These are phyloP conservation scores for Albifimbria verrucaria DNA, from an alignment of 2,329 filamentous ascomycete species.

Conservation along the genomic window DNA sequence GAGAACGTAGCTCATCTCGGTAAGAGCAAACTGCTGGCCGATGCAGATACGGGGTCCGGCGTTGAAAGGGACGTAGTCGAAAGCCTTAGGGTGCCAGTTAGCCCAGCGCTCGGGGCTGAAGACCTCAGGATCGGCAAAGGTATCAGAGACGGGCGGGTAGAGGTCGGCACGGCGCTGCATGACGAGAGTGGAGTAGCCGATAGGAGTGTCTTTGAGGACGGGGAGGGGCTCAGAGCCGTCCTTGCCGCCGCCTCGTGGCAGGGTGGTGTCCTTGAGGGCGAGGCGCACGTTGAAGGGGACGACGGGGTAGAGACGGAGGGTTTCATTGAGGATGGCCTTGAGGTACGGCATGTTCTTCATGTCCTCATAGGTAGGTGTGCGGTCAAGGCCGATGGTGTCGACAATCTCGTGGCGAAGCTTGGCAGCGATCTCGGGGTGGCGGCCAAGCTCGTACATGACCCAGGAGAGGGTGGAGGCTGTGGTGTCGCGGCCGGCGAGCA, in stretches of 20 bases:
- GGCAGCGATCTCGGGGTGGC: constrained; percentile 62
- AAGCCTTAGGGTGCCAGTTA: constrained; percentile 59
- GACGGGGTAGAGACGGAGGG: constrained; percentile 70
- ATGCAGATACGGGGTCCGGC: constrained; percentile 72
- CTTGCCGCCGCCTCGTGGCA: constrained; percentile 68
- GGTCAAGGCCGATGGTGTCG: constrained; percentile 58
- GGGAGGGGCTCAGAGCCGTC: constrained; percentile 61
- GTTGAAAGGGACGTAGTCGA: constrained; percentile 75
- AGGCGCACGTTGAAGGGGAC: constrained; percentile 78
- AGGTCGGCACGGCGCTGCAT: constrained; percentile 70
- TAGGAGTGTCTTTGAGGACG: constrained; percentile 60
- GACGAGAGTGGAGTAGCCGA: constrained; percentile 65
- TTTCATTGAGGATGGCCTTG: constrained; percentile 70
- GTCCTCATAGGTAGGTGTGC: constrained; percentile 69
- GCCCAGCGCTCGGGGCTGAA: constrained; percentile 69
- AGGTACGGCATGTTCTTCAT: constrained; percentile 88
- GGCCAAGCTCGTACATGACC: constrained; percentile 77
- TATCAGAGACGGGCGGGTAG: constrained; percentile 49
- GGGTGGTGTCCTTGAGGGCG: constrained; percentile 68
- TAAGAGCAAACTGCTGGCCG: constrained; percentile 78
- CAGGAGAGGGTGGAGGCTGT: constrained; percentile 80
- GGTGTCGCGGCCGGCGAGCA: constrained; percentile 84
- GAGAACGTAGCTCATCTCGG: constrained; percentile 71
- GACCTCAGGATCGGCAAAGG: constrained; percentile 40
- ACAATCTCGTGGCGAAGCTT: constrained; percentile 74